These are phyloP conservation scores for Tetragonia tetragonoides DNA, from an alignment of 148 eudicot genomes.

Conservation along the genomic window DNA sequence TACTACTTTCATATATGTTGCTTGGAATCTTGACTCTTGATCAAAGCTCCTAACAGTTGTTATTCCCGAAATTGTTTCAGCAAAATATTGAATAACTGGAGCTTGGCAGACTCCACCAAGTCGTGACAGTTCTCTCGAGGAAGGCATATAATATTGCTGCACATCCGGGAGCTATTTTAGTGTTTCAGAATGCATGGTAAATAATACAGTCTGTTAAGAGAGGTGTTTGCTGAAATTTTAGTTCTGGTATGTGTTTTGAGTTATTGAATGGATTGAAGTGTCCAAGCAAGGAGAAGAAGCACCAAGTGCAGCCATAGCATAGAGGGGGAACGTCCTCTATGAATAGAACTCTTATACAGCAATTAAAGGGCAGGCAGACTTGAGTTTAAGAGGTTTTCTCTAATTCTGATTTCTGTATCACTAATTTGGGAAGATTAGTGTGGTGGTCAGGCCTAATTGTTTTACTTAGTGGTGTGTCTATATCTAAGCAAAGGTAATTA, in stretches of 20 bases:
- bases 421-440: neutral
- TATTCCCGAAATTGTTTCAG: conserved; percentile 3
- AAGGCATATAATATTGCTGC: neutral
- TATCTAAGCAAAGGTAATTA: neutral
- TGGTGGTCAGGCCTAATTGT: neutral
- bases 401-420: neutral
- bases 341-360: too few species aligned
- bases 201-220: too few species aligned
- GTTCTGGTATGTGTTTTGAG: too few species aligned
- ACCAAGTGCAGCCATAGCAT: too few species aligned
- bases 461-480: neutral
- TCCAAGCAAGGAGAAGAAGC: too few species aligned
- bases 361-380: too few species aligned
- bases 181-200: too few species aligned
- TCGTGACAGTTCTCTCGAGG: neutral
- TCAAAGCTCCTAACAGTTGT: conserved; percentile 3
- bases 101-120: neutral
- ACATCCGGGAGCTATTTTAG: neutral
- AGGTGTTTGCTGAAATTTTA: too few species aligned
- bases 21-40: neutral
- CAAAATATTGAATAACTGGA: neutral
- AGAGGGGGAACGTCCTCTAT: too few species aligned
- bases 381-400: too few species aligned
- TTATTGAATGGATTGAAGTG: too few species aligned
- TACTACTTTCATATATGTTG: neutral